Base-by-base conservation (phyloP, 305 asterid species). In the Solanum chacoense region DNA sequence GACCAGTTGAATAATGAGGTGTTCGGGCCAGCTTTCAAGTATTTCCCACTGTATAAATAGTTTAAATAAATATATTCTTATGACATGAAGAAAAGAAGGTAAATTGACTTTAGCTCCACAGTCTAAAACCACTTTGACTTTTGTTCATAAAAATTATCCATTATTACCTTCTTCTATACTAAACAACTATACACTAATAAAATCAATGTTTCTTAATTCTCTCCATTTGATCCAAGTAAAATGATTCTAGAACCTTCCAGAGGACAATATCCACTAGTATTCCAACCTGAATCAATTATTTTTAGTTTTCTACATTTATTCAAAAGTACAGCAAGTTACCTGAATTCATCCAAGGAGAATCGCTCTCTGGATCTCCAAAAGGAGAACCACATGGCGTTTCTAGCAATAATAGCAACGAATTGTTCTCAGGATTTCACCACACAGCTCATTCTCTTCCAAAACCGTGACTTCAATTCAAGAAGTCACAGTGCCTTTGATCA, bases 351-450 rank as follows among this genome's bases (percentile, higher is more conserved):
- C 84, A 97, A 90, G 79, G 99, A 94, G 91, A 94, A 94, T 90
- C 99, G 95, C 77, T 96, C 96, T 91, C 99, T 92, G 91, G 99
- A 94, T 94, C 95, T 96, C 99, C 98, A 97, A 90, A 97, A 96
- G 92, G 98, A 92, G 90, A 94, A 93, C 99, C 98, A 96, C 99
- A 95, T 97, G 86, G 81, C 90, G 84, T 88, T 91, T 63, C 13
- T 29, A 81, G 69, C 55, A 76, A 31, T 11, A 83, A 45, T 83
- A 50, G 2, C 40, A 83, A 83, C 86, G 31, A 50, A 81, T 79
- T 5, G 37, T 81, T 79, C 36, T 42, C 38, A 11, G 20, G 28
- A 11, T 45, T 42, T 83, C 74, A 29, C 8, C 73, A 83, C 42
- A 83, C 42, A 83, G 87, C 42, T 83, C 87, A 50, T 83, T 81